Conservation (phyloP, 768 basidiomycete species). For the Serendipita sp. region DNA sequence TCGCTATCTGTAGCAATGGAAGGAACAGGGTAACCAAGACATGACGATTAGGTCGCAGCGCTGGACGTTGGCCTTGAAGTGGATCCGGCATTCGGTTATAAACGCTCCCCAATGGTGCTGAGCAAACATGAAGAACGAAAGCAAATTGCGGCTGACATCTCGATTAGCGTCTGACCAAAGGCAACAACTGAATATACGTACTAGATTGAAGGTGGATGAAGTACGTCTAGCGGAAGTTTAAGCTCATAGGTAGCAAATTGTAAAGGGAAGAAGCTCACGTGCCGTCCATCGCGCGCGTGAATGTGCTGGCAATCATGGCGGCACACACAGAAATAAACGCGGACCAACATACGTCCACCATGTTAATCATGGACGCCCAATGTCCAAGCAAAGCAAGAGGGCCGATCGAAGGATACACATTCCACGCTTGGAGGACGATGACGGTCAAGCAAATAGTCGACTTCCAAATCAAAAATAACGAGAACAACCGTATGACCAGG, state of each 20-base stretch:
- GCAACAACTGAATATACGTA: slow-evolving; percentile 23
- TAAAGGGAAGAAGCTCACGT: slow-evolving; percentile 24
- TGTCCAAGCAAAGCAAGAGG: slow-evolving; percentile 25
- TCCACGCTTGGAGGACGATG: slow-evolving; percentile 42
- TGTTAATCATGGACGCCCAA: slow-evolving; percentile 37
- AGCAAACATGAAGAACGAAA: slow-evolving; percentile 60
- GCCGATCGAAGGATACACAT: slow-evolving; percentile 24
- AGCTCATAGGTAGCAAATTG: neutral
- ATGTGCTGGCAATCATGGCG: slow-evolving; percentile 47
- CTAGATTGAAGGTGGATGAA: slow-evolving; percentile 49
- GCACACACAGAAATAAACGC: slow-evolving; percentile 55
- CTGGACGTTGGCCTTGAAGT: slow-evolving; percentile 25
- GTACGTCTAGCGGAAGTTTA: slow-evolving; percentile 2
- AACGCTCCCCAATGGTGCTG: slow-evolving; percentile 43
- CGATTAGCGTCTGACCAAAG: slow-evolving; percentile 9
- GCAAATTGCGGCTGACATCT: slow-evolving; percentile 51
- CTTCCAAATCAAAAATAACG: slow-evolving; percentile 44
- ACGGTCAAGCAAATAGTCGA: slow-evolving; percentile 42
- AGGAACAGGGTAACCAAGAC: slow-evolving; percentile 56
- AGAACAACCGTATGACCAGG: slow-evolving; percentile 42
- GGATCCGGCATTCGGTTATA: slow-evolving; percentile 12
- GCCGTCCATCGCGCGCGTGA: slow-evolving; percentile 56
- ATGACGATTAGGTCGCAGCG: slow-evolving; percentile 57
- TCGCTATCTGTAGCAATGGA: slow-evolving; percentile 55
- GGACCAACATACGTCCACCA: slow-evolving; percentile 53